phyloP scores from a whole-genome alignment of 371 early-diverging fungal species.

The Mucor indicus region DNA sequence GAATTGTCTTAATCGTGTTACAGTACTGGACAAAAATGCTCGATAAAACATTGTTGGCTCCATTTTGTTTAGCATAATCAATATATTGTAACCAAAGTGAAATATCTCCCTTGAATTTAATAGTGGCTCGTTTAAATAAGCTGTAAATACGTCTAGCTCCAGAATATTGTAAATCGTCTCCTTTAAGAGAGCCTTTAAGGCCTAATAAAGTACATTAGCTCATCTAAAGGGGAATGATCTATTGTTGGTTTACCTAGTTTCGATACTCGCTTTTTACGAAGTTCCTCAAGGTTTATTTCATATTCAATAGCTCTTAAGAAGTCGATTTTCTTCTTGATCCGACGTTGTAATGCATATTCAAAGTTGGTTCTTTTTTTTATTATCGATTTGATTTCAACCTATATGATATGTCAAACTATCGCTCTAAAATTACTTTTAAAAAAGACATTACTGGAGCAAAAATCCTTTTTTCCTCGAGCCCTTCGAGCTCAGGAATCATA shows the following conservation, averaged over 20 bases:
- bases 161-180: conserved; percentile 45
- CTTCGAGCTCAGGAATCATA: conserved; percentile 92
- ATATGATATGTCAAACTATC: background rate
- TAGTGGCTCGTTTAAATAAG: conserved; percentile 79
- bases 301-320: conserved; percentile 90
- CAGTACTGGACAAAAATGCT: conserved; percentile 71
- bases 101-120: conserved; percentile 78
- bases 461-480: conserved; percentile 74
- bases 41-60: conserved; percentile 67
- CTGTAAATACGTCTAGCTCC: conserved; percentile 68
- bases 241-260: conserved; percentile 33
- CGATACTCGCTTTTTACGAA: conserved; percentile 77
- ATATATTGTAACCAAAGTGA: conserved; percentile 91
- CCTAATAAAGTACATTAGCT: background rate
- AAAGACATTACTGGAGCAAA: conserved; percentile 46
- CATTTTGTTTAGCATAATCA: conserved; percentile 66
- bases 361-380: conserved; percentile 86
- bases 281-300: conserved; percentile 86
- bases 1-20: too few relatives aligned
- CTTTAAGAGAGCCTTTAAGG: conserved; percentile 5
- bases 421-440: background rate
- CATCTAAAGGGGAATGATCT: background rate
- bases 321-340: conserved; percentile 72
- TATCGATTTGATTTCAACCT: conserved; percentile 83
- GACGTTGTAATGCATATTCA: conserved; percentile 83